phyloP scores from a whole-genome alignment of 768 basidiomycete species.

The Boletales sp. region DNA sequence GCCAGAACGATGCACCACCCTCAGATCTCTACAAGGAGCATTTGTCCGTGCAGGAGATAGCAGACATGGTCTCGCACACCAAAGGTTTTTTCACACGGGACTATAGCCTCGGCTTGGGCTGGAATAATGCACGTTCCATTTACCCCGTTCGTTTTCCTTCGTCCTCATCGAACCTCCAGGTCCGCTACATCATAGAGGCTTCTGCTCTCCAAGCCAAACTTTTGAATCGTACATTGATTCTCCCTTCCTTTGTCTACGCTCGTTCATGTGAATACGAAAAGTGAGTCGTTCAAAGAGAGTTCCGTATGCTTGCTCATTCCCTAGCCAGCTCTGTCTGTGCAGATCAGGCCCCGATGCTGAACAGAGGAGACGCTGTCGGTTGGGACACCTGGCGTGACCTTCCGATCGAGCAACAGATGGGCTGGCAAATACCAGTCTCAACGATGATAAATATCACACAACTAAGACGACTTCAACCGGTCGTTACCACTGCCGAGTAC shows the following conservation, averaged over 20 bases:
- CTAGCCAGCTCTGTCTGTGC: conserved; percentile 31
- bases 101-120: conserved; percentile 42
- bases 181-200: conserved; percentile 45
- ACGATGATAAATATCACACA: conserved; percentile 40
- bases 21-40: conserved; percentile 10
- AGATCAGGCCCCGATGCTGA: conserved; percentile 39
- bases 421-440: conserved; percentile 30
- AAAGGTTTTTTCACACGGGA: conserved; percentile 41
- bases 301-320: not conserved
- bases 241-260: conserved; percentile 43
- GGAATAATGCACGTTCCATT: conserved; percentile 38
- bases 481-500: conserved; percentile 37
- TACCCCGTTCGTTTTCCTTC: not conserved
- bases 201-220: conserved; percentile 36
- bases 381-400: conserved; percentile 37
- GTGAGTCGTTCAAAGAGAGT: conserved; percentile 17
- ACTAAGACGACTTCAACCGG: conserved; percentile 33
- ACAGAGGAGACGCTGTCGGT: conserved; percentile 38
- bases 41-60: conserved; percentile 29
- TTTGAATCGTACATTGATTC: conserved; percentile 38
- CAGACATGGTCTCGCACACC: conserved; percentile 34
- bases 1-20: not conserved
- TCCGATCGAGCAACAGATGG: conserved; percentile 32
- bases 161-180: conserved; percentile 19
- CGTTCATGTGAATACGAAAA: conserved; percentile 39